Conservation (phyloP, 2,329 filamentous ascomycete genomes). For the Fusarium sp. region DNA sequence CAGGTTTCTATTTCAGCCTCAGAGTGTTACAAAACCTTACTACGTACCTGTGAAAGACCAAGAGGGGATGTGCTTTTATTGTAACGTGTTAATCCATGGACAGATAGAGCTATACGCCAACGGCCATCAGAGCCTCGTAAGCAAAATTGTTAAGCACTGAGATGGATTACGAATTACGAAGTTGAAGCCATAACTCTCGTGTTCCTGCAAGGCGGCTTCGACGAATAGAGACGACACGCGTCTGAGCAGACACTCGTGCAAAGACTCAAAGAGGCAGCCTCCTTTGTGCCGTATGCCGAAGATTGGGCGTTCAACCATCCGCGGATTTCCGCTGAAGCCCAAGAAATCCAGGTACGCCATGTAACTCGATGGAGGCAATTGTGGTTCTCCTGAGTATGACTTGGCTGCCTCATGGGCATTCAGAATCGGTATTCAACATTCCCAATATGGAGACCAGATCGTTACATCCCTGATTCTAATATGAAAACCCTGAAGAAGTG, state of each 20-base stretch:
- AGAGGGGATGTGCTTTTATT: neutral
- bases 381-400: constrained; percentile 15
- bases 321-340: constrained; percentile 11
- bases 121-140: neutral
- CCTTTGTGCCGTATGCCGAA: constrained; percentile 19
- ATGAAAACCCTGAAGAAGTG: constrained; percentile 19
- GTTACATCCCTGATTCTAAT: constrained; percentile 8
- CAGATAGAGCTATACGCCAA: neutral
- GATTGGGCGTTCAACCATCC: constrained; percentile 2
- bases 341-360: constrained; percentile 9
- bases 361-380: constrained; percentile 14
- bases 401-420: constrained; percentile 33
- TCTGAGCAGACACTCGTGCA: neutral
- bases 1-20: neutral
- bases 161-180: constrained; percentile 14
- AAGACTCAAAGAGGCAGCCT: constrained; percentile 11
- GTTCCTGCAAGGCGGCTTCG: neutral
- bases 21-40: neutral
- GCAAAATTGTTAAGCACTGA: neutral
- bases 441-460: constrained; percentile 10
- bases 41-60: neutral
- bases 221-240: constrained; percentile 11
- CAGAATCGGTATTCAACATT: constrained; percentile 6
- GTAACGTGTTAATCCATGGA: neutral
- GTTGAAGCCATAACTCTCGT: neutral